These are phyloP conservation scores for Primulina huaijiensis DNA, from an alignment of 257 asterid species.

Conservation along the genomic window DNA sequence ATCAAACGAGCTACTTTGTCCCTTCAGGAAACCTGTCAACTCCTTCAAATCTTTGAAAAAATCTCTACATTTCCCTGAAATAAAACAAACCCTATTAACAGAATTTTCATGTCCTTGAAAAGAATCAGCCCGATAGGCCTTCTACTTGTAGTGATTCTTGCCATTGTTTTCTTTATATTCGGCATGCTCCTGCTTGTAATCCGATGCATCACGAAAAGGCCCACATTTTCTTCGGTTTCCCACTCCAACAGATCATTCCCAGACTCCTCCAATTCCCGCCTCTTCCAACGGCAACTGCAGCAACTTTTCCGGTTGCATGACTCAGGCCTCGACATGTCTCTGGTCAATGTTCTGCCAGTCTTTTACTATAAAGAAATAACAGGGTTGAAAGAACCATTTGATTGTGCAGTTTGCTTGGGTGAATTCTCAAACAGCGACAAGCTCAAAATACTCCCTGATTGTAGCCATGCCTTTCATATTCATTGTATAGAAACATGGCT, in stretches of 20 bases:
- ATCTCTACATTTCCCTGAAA: too few relatives aligned
- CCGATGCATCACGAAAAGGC: constrained; percentile 38
- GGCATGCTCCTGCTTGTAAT: constrained; percentile 51
- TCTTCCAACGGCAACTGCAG: constrained; percentile 56
- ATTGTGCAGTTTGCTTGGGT: constrained; percentile 41
- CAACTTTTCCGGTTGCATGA: constrained; percentile 45
- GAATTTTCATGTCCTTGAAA: constrained; percentile 35
- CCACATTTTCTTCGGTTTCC: constrained; percentile 49
- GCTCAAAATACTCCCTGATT: constrained; percentile 40
- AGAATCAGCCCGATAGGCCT: constrained; percentile 46
- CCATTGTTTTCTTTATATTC: constrained; percentile 48
- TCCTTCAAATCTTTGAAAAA: background rate
- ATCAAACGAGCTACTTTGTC: too few relatives aligned
- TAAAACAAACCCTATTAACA: background rate
- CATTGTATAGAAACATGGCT: constrained; percentile 50
- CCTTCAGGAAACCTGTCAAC: constrained; percentile 1
- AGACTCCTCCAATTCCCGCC: constrained; percentile 40
- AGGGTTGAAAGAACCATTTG: constrained; percentile 43
- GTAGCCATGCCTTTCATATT: constrained; percentile 46
- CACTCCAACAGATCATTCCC: constrained; percentile 38
- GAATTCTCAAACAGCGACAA: constrained; percentile 39
- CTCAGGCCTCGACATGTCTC: constrained; percentile 41
- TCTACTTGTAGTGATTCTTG: constrained; percentile 43
- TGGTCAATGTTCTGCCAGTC: constrained; percentile 38
- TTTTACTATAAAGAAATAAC: constrained; percentile 38